Conservation (phyloP, 2,329 filamentous ascomycete species). For the Penicillium sp. region DNA sequence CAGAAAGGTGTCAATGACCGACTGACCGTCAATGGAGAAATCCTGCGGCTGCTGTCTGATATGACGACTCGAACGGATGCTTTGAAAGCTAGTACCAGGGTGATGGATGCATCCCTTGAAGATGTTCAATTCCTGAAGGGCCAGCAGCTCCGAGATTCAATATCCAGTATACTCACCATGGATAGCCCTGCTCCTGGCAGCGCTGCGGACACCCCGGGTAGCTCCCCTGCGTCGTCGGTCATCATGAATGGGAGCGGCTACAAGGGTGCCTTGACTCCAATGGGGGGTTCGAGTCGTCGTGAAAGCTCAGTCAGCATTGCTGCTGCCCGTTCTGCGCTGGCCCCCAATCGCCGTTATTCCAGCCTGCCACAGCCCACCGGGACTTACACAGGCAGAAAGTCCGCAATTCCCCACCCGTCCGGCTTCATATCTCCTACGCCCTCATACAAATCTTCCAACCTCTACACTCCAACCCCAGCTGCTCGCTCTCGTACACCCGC, state of each 20-base stretch:
- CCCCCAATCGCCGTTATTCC: conserved; percentile 49
- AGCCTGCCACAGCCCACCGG: conserved; percentile 46
- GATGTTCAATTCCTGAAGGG: conserved; percentile 64
- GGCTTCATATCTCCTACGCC: conserved; percentile 37
- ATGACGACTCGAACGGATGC: conserved; percentile 80
- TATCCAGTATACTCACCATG: conserved; percentile 87
- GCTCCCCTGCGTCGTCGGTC: conserved; percentile 69
- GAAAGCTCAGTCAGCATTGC: conserved; percentile 48
- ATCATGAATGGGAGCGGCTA: conserved; percentile 56
- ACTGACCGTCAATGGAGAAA: conserved; percentile 95
- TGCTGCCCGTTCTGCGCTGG: conserved; percentile 41
- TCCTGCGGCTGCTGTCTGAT: conserved; percentile 80
- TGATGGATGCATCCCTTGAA: conserved; percentile 74
- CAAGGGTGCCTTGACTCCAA: conserved; percentile 50
- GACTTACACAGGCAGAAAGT: conserved; percentile 35
- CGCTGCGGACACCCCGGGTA: conserved; percentile 69
- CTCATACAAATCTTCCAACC: conserved; percentile 39
- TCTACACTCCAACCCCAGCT: conserved; percentile 55
- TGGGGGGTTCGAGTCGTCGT: conserved; percentile 48
- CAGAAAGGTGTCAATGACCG: conserved; percentile 93
- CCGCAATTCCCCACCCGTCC: conserved; percentile 39
- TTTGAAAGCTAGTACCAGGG: conserved; percentile 73
- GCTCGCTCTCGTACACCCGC: conserved; percentile 46
- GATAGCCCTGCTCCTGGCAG: conserved; percentile 73
- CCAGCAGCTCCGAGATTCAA: conserved; percentile 84